Evolutionary conservation across 1,284 basidiomycete species (phyloP).

Genomic region (Rugosomyces carneus): DNA sequence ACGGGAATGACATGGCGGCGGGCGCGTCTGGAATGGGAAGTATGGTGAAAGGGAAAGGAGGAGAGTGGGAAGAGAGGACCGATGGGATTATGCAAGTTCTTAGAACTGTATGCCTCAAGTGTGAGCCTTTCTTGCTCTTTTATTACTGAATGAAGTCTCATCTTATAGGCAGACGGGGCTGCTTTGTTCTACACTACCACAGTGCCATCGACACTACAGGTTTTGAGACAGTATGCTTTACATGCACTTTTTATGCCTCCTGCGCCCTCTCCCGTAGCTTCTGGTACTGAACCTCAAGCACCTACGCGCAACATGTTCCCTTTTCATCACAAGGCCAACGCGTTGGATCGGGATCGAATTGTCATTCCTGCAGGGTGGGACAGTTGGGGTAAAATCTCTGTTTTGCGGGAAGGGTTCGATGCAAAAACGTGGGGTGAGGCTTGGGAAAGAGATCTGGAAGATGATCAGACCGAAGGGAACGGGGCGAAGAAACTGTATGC

Average conservation of each 20-base stretch:
- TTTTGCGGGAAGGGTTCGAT: constrained; percentile 90
- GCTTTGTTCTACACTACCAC: constrained; percentile 88
- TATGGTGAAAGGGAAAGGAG: constrained; percentile 82
- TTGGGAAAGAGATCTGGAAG: constrained; percentile 70
- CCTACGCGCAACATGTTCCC: constrained; percentile 74
- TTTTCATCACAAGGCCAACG: constrained; percentile 84
- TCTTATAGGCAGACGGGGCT: constrained; percentile 71
- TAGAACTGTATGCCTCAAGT: constrained; percentile 87
- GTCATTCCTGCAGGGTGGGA: constrained; percentile 96
- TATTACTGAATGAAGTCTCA: constrained; percentile 2
- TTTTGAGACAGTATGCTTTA: constrained; percentile 81
- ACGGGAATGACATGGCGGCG: constrained; percentile 65
- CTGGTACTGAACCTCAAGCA: constrained; percentile 44
- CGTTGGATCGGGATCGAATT: constrained; percentile 87
- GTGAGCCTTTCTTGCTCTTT: constrained; percentile 41
- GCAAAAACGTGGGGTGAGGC: constrained; percentile 75
- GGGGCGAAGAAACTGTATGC: constrained; percentile 57
- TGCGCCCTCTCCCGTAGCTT: constrained; percentile 49
- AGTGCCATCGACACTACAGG: constrained; percentile 71
- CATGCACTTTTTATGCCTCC: constrained; percentile 82
- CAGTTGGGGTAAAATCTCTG: constrained; percentile 92
- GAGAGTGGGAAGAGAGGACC: constrained; percentile 92
- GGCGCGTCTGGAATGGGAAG: constrained; percentile 70
- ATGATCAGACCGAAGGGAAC: constrained; percentile 33
- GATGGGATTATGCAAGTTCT: constrained; percentile 95